These are phyloP conservation scores for Verticillium klebahnii DNA, from an alignment of 2,329 filamentous ascomycete genomes.

Conservation along the genomic window DNA sequence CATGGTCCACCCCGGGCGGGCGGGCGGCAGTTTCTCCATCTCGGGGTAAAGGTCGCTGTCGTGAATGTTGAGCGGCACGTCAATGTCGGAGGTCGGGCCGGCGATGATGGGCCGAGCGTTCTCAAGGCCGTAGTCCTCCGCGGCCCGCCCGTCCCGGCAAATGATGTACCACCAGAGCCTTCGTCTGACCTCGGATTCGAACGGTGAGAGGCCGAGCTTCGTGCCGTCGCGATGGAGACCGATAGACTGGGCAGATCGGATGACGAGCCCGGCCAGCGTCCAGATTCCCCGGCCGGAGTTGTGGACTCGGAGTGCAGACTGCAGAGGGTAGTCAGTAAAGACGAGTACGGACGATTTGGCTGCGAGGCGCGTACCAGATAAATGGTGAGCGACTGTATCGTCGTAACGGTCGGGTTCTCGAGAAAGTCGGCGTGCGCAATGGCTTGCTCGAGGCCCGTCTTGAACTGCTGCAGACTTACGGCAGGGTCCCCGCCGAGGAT, in stretches of 20 bases:
- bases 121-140: conserved; percentile 50
- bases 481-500: conserved; percentile 18
- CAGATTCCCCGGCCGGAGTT: conserved; percentile 30
- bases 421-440: conserved; percentile 33
- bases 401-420: conserved; percentile 29
- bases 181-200: conserved; percentile 49
- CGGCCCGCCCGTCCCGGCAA: conserved; percentile 45
- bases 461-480: conserved; percentile 21
- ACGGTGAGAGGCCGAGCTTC: conserved; percentile 26
- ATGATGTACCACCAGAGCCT: conserved; percentile 53
- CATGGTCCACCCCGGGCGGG: conserved; percentile 48
- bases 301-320: conserved; percentile 25
- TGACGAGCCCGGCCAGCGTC: conserved; percentile 36
- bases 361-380: conserved; percentile 24
- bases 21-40: conserved; percentile 40
- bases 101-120: conserved; percentile 26
- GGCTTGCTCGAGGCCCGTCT: conserved; percentile 29
- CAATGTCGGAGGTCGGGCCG: conserved; percentile 37
- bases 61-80: conserved; percentile 52
- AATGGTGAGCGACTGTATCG: conserved; percentile 29
- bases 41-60: conserved; percentile 45
- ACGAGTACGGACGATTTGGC: too few relatives aligned
- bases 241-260: conserved; percentile 44
- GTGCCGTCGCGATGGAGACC: conserved; percentile 44
- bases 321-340: conserved; percentile 7